Evolutionary conservation across 2,329 filamentous ascomycete genomes (phyloP).

Genomic region (Pseudogymnoascus sp.): DNA sequence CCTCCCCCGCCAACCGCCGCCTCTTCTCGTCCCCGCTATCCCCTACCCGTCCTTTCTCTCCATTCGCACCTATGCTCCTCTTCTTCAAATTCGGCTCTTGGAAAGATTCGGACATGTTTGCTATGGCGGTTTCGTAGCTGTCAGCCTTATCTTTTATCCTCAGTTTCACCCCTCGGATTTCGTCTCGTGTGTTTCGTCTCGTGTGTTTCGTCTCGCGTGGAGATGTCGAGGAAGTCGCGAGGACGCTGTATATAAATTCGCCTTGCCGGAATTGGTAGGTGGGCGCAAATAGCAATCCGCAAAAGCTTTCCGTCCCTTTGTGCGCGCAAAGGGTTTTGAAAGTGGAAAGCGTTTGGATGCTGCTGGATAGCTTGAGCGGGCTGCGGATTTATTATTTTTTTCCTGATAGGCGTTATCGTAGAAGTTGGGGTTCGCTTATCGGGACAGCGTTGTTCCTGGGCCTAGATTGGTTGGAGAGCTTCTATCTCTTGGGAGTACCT

Average conservation of each 20-base stretch:
- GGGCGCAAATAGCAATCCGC: not conserved
- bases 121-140: not conserved
- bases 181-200: not conserved
- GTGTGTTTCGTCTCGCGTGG: not conserved
- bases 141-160: not conserved
- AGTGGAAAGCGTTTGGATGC: not conserved
- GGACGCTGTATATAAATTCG: not conserved
- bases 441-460: not conserved
- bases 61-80: not conserved
- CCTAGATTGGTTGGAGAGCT: not conserved
- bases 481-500: too few relatives aligned
- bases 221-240: not conserved
- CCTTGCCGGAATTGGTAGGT: not conserved
- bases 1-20: not conserved
- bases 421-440: conserved; percentile 4
- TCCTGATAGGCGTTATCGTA: not conserved
- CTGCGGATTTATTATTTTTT: not conserved
- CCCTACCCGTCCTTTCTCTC: not conserved
- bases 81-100: not conserved
- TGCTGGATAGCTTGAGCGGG: not conserved
- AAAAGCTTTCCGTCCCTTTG: not conserved
- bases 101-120: not conserved
- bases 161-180: not conserved
- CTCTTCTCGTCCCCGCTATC: not conserved
- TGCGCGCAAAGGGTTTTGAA: not conserved